phyloP scores from a whole-genome alignment of 345 rosid species.

The Pelargonium nanum region DNA sequence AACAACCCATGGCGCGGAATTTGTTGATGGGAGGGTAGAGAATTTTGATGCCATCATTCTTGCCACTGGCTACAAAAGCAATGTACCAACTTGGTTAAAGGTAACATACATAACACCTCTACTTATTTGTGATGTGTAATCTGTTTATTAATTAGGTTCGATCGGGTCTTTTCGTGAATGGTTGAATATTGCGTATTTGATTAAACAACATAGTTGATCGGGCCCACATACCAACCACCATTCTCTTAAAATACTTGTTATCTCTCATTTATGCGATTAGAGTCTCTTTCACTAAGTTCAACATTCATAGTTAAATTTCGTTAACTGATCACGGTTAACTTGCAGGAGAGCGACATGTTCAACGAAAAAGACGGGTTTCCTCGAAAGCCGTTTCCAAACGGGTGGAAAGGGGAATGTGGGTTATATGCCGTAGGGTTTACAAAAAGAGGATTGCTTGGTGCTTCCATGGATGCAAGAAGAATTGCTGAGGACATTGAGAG shows the following conservation, averaged over 20 bases:
- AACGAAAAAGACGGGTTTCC: conserved; percentile 62
- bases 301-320: neutral
- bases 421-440: conserved; percentile 76
- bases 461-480: conserved; percentile 53
- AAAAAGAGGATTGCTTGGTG: conserved; percentile 70
- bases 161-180: too few relatives aligned
- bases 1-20: conserved; percentile 39
- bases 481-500: conserved; percentile 52
- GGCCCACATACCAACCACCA: too few relatives aligned
- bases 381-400: conserved; percentile 42
- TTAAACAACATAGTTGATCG: too few relatives aligned
- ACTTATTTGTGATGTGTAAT: neutral
- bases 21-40: conserved; percentile 54
- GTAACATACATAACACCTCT: conserved; percentile 14
- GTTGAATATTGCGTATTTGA: too few relatives aligned
- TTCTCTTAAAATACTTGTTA: neutral
- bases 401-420: conserved; percentile 79
- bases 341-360: conserved; percentile 53
- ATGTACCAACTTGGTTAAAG: conserved; percentile 78
- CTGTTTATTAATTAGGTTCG: too few relatives aligned
- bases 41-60: conserved; percentile 64
- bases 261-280: neutral
- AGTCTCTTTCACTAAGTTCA: neutral
- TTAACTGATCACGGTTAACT: neutral
- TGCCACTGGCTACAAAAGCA: conserved; percentile 85